Base-by-base conservation (phyloP, 805 yeast species). In the Ogataea wickerhamii region DNA sequence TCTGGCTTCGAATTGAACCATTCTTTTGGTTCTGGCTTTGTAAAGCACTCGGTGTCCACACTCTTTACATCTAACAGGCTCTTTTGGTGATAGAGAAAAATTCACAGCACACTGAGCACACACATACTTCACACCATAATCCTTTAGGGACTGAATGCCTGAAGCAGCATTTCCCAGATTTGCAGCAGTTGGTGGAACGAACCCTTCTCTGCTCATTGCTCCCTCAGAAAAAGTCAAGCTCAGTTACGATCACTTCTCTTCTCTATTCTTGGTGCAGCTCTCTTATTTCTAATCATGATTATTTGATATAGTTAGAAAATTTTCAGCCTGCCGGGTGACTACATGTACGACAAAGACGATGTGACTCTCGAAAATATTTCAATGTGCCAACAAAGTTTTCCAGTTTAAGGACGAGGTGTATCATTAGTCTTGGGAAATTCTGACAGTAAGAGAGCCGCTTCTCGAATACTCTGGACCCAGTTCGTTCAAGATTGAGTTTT, bases 11-110 rank as follows among this genome's bases (percentile, higher is more conserved):
- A 82, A 83, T 65, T 83, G 89, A 37, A 83, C 94, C 95, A 91
- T 87, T 71, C 98, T 80, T 73, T 89, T 86, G 34, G 98, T 91
- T 71, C 98, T 83, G 45, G 96, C 95, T 71, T 93, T 93, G 71
- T 91, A 87, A 47, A 93, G 71, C 44, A 93, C 97, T 69, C 98
- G 83, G 70, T 93, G 98, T 47, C 98, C 98, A 67, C 98, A 93
- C 53, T 89, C 95, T 67, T 88, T 89, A 70, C 98, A 93, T 70
- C 98, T 85, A 48, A 93, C 95, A 21, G 98, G 95, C 63, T 93
- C 98, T 52, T 85, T 87, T 67, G 91, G 87, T 37, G 87, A 81
- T 51, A 93, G 76, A 3, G 95, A 79, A 52, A 89, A 83, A 38
- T 82, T 80, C 39, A 89, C 78, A 6, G 97, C 95, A 67, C 98